Conservation (phyloP, 306 rosid genomes). For the Hylodesmum podocarpum region DNA sequence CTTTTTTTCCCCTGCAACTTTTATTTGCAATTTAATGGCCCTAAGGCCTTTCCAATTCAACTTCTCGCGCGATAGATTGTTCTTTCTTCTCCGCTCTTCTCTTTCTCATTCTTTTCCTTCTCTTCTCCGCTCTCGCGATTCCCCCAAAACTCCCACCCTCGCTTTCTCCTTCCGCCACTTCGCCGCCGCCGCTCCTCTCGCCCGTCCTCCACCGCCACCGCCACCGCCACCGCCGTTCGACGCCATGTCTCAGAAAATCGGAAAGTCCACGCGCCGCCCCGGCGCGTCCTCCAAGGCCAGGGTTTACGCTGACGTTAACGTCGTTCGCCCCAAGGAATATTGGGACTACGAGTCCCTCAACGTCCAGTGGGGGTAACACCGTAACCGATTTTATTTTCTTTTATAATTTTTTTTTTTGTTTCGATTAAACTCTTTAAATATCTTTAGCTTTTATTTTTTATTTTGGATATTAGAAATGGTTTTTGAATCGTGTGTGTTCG, state of each 20-base stretch:
- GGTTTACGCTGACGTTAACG: constrained; percentile 83
- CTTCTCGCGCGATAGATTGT: constrained; percentile 45
- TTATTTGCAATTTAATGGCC: constrained; percentile 66
- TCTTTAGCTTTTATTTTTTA: neutral
- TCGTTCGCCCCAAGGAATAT: constrained; percentile 88
- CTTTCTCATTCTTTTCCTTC: neutral
- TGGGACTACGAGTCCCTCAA: constrained; percentile 94
- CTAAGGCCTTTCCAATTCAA: constrained; percentile 64
- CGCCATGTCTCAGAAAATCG: constrained; percentile 96
- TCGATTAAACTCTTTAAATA: neutral
- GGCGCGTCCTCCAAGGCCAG: constrained; percentile 93
- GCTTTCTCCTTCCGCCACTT: constrained; percentile 46
- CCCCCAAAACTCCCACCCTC: neutral
- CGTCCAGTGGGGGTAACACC: constrained; percentile 97
- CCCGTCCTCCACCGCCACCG: constrained; percentile 18
- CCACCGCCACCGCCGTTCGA: constrained; percentile 28
- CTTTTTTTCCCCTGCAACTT: neutral
- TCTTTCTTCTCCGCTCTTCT: constrained; percentile 32
- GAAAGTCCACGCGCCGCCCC: constrained; percentile 90
- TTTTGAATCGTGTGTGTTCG: neutral
- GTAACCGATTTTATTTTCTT: constrained; percentile 33
- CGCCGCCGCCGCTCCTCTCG: constrained; percentile 36
- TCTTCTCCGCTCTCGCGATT: constrained; percentile 24
- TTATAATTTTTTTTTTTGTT: neutral
- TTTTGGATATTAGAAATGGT: neutral